Base-by-base conservation (phyloP, 2,329 filamentous ascomycete genomes). In the Colletotrichum cereale region DNA sequence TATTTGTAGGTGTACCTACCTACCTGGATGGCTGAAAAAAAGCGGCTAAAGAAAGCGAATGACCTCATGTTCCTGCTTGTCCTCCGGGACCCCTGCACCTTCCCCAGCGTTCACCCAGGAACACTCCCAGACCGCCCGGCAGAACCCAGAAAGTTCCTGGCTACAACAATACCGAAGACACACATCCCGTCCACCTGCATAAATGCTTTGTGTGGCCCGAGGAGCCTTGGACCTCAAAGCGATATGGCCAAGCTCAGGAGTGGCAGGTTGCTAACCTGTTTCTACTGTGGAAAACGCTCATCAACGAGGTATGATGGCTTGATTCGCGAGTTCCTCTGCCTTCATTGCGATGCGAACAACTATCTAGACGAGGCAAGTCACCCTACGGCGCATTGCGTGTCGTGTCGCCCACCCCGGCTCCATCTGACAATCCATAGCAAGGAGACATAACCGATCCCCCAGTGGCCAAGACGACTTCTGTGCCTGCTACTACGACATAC, bases 391-490 rank as follows among this genome's bases (percentile, higher is more conserved):
- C 21, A 21, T 57, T 29, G 36, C 29, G 34, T 3, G 21, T 47
- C 10, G 44, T 11, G n/a, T n/a, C 21, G 40, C 18, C 16, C 48
- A 52, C 31, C 21, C 47, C 50, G 53, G 56, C 55, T 48, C 11
- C 21, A 18, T 31, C 14, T 38, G 31, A 44, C 62, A n/a, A 4
- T 38, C 40, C 71, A 3, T 77, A 96, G 93, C 90, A 94, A 79
- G 96, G 96, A 77, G 91, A 97, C 62, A 96, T 98, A 75, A 92
- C 93, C 67, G 96, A 99, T 80, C 94, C 95, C 34, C 95, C 94
- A 2, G 86, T 91, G 31, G 83, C 87, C 26, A 88, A 89, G 70
- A 87, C 86, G n/a, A 82, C 83, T 58, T 80, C 80, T 72, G 80
- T 84, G 76, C 79, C 84, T 66, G 78, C 82, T 72, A 78, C 80